These are phyloP conservation scores for Fraxinus anomala DNA, from an alignment of 257 asterid species.

Conservation along the genomic window DNA sequence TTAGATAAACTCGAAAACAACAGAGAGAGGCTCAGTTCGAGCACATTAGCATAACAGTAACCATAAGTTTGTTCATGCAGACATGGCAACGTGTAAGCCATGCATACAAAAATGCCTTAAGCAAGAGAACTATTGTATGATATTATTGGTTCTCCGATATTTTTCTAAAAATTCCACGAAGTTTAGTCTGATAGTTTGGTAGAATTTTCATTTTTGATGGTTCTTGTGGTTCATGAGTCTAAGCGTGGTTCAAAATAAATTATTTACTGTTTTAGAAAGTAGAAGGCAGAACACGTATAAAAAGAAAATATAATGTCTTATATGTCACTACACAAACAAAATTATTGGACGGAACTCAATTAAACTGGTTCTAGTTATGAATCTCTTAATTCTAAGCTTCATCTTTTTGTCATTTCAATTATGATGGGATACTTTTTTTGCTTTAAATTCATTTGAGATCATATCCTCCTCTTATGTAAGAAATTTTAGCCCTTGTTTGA, in stretches of 20 bases:
- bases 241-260: background rate
- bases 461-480: background rate
- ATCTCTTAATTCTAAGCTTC: background rate
- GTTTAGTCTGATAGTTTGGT: background rate
- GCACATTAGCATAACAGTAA: constrained; percentile 1
- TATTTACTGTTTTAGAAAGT: background rate
- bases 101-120: background rate
- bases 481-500: background rate
- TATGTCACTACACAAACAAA: background rate
- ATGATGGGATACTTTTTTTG: background rate
- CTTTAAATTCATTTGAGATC: background rate
- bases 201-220: background rate
- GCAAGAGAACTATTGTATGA: background rate
- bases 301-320: background rate
- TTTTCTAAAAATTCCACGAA: background rate
- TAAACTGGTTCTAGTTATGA: background rate
- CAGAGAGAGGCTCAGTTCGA: background rate
- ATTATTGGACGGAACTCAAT: background rate
- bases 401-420: background rate
- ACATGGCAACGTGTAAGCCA: background rate
- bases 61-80: background rate
- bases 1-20: constrained; percentile 9
- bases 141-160: background rate
- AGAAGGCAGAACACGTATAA: background rate
- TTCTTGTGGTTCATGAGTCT: background rate